Conservation (phyloP, 1,139 yeast genomes). For the Scheffersomyces illinoinensis region DNA sequence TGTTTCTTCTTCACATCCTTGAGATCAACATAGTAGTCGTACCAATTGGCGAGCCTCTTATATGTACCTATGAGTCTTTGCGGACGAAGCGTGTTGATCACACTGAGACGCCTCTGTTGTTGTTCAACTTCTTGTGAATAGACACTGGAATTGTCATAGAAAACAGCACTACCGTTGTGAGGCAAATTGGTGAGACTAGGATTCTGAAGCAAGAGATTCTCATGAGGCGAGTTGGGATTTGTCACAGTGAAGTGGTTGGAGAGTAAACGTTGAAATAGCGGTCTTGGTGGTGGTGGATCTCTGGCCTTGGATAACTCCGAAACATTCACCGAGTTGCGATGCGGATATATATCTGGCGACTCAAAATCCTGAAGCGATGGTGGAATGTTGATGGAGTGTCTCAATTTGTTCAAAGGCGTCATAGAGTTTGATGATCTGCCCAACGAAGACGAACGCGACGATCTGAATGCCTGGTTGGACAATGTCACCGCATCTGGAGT, state of each 20-base stretch:
- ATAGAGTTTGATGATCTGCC: not conserved
- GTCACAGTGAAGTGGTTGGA: slow-evolving; percentile 33
- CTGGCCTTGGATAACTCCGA: slow-evolving; percentile 1
- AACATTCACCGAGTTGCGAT: slow-evolving; percentile 8
- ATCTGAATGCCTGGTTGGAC: not conserved
- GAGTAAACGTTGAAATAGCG: slow-evolving; percentile 29
- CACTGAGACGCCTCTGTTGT: slow-evolving; percentile 23
- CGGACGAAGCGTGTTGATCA: slow-evolving; percentile 52
- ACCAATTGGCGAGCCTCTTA: slow-evolving; percentile 52
- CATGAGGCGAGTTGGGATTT: slow-evolving; percentile 26
- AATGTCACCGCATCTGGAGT: not conserved
- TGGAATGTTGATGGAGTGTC: slow-evolving; percentile 5
- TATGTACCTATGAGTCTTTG: slow-evolving; percentile 56
- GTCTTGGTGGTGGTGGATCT: slow-evolving; percentile 12
- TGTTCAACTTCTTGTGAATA: slow-evolving; percentile 23
- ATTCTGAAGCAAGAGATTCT: slow-evolving; percentile 7
- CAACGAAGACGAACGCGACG: not conserved
- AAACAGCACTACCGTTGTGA: slow-evolving; percentile 8
- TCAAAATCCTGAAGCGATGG: slow-evolving; percentile 9
- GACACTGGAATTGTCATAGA: slow-evolving; percentile 17
- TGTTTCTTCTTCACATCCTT: slow-evolving; percentile 23
- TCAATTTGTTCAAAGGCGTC: not conserved
- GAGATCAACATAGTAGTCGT: slow-evolving; percentile 20
- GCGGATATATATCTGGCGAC: not conserved
- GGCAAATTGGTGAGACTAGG: slow-evolving; percentile 6